Evolutionary conservation across 768 basidiomycete species (phyloP), one percentile per base, ranked within the genome.

Genomic region (Pulveroboletus ravenelii): DNA sequence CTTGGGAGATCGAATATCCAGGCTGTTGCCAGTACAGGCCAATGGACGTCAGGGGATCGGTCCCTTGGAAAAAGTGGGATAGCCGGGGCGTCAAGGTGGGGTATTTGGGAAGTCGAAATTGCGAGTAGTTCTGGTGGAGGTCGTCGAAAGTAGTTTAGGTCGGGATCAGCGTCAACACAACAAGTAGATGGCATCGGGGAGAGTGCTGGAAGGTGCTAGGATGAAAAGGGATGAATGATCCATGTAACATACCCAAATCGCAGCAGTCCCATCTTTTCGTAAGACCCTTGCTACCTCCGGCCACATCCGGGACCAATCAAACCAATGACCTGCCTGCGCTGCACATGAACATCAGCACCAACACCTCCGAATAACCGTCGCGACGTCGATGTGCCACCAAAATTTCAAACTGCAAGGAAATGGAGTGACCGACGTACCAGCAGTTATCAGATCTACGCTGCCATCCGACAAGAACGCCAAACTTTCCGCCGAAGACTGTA

Each of bases 321-420:
- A 92, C 89, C 89, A 91, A 61, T 93, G 90, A 1, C 81, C 82
- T 0, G 89, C 78, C 65, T 90, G 90, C 1, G 86, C 89, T 88
- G 27, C 32, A 43, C 4, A 23, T 4, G 20, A 23, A 23, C 20
- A 23, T 23, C 4, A 23, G 20, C 20, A 23, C 20, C 45, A 13
- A 12, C 8, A 25, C 15, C 12, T 7, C n/a, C 27, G 2, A 30
- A 17, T 20, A 15, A 43, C 29, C 9, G 18, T 10, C 30, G 5
- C 10, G 3, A 31, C 14, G 30, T 15, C 14, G 18, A 32, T 6
- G 9, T 17, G 30, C 20, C 20, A 30, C 29, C 1, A 5, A n/a
- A n/a, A n/a, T n/a, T n/a, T n/a, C n/a, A n/a, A n/a, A n/a, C n/a
- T n/a, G n/a, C n/a, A n/a, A n/a, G n/a, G n/a, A n/a, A n/a, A n/a